phyloP scores from a whole-genome alignment of 2,329 filamentous ascomycete genomes.

The Aspergillus ibericus region DNA sequence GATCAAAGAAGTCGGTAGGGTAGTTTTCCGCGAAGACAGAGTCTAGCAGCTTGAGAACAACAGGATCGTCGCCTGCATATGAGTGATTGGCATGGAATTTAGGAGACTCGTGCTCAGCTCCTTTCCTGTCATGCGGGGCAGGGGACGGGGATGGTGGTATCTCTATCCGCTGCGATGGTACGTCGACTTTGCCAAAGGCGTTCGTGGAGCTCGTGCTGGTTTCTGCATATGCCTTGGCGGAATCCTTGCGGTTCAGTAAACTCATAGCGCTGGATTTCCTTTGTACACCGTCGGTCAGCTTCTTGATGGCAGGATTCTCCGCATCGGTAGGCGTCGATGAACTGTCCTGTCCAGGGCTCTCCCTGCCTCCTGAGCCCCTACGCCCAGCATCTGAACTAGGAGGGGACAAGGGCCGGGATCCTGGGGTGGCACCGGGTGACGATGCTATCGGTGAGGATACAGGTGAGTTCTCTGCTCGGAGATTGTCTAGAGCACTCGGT shows the following conservation, averaged over 20 bases:
- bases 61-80: conserved; percentile 75
- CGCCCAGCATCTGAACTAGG: conserved; percentile 36
- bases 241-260: conserved; percentile 59
- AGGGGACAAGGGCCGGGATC: conserved; percentile 36
- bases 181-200: conserved; percentile 65
- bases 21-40: conserved; percentile 74
- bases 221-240: conserved; percentile 62
- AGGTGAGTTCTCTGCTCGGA: conserved; percentile 28
- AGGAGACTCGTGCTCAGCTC: conserved; percentile 28
- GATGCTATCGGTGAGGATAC: conserved; percentile 38
- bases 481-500: conserved; percentile 23
- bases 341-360: conserved; percentile 31
- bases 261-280: conserved; percentile 58
- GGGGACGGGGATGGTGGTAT: conserved; percentile 39
- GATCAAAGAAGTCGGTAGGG: conserved; percentile 59
- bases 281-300: conserved; percentile 28
- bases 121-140: conserved; percentile 35
- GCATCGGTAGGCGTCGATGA: conserved; percentile 32
- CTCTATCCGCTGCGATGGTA: conserved; percentile 45
- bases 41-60: conserved; percentile 67
- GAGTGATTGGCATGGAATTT: conserved; percentile 70
- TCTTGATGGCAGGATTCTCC: conserved; percentile 32
- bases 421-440: conserved; percentile 33
- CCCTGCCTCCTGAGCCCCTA: conserved; percentile 26
- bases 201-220: conserved; percentile 64